Evolutionary conservation across 148 eudicot species (phyloP), one percentile per base, ranked within the genome.

Genomic region (Diospyros kaki): DNA sequence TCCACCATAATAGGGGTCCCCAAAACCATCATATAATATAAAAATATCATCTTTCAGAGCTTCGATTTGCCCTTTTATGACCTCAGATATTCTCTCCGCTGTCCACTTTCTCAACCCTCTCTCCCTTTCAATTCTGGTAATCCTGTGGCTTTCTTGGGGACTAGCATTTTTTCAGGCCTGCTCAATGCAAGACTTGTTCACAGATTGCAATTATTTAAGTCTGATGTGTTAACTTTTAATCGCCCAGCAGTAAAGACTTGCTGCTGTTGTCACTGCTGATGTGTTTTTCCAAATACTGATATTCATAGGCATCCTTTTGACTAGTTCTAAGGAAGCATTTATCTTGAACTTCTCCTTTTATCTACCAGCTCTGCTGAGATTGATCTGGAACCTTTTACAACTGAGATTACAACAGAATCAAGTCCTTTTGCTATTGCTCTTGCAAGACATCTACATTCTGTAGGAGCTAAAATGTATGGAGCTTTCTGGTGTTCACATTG

Each of bases 401-500:
- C 89, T 12, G 85, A 83, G 79, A 83, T 95, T 52, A 83, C 84
- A 11, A 81, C 86, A 60, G 85, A 84, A 76, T 95, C 97, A 68
- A 90, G 88, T 77, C 87, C 97, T 76, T 77, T 81, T 45, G 78
- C 96, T 66, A 67, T 89, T 61, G 83, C 94, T 72, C 96, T 95
- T 72, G 98, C 97, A 69, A 89, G 61, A 75, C 91, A 95, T 83
- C 87, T 95, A 76, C 93, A 81, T 64, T 92, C 97, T 15, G 76
- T 86, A 13, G 98, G 98, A 76, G 98, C 98, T 66, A 95, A 92
- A 83, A 85, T 95, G 89, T 95, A 92, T 78, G 98, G 97, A 48
- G 98, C 98, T 72, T 95, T 95, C 79, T 95, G 98, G 98, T 95
- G 98, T 84, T 84, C 96, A 18, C 98, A 95, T 80, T 95, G 97